Evolutionary conservation across 371 early-diverging fungal species (phyloP).

Genomic region (Apophysomyces variabilis): DNA sequence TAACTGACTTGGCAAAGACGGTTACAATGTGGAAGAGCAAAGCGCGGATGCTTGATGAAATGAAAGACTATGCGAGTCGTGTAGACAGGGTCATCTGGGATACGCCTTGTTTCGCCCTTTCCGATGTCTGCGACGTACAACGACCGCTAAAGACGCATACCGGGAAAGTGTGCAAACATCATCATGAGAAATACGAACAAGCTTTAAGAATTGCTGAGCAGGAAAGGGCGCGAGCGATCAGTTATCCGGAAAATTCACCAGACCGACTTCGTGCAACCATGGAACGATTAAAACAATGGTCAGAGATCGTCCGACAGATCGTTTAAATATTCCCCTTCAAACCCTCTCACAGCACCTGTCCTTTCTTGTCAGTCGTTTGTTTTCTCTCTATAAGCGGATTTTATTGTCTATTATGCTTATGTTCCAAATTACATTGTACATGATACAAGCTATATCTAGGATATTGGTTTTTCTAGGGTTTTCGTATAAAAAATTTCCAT

Average conservation of each 20-base stretch:
- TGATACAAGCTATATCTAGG: background rate
- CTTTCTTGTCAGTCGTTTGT: background rate
- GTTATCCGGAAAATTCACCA: conserved; percentile 9
- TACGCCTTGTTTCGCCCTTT: conserved; percentile 17
- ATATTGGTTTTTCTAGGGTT: background rate
- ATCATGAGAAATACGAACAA: conserved; percentile 20
- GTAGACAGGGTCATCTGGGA: conserved; percentile 19
- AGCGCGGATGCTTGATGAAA: conserved; percentile 15
- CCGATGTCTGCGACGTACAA: conserved; percentile 16
- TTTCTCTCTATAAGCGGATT: background rate
- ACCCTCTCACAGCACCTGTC: background rate
- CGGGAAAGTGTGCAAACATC: conserved; percentile 6
- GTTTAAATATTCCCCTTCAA: background rate
- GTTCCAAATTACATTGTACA: too few species aligned
- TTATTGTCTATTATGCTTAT: too few species aligned
- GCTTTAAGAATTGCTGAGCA: conserved; percentile 18
- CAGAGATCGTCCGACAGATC: conserved; percentile 16
- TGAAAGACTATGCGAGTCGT: conserved; percentile 16
- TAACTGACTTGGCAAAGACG: background rate
- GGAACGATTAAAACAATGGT: conserved; percentile 22
- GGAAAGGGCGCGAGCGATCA: conserved; percentile 11
- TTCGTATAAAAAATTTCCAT: background rate
- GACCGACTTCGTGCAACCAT: conserved; percentile 24
- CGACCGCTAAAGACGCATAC: background rate
- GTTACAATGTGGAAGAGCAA: conserved; percentile 15